Conservation (phyloP, 2,329 filamentous ascomycete species). For the Cladosporium sp. region DNA sequence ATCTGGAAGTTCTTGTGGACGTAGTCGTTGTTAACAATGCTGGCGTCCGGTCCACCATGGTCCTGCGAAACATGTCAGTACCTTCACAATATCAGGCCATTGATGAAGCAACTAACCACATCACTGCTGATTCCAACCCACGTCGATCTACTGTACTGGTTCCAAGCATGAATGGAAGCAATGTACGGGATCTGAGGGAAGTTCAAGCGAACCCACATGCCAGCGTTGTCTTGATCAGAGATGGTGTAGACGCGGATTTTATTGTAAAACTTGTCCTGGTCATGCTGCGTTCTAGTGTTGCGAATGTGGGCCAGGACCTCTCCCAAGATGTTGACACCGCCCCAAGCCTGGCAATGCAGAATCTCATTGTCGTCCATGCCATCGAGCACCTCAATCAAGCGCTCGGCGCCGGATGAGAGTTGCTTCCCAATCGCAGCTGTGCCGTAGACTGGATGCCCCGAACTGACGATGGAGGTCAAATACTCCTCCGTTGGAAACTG, state of each 20-base stretch:
- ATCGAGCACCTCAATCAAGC: constrained; percentile 21
- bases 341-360: constrained; percentile 47
- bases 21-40: constrained; percentile 48
- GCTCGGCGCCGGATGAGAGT: constrained; percentile 19
- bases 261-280: constrained; percentile 34
- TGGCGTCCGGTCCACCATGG: constrained; percentile 45
- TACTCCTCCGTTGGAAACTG: constrained; percentile 23
- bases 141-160: constrained; percentile 49
- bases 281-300: constrained; percentile 21
- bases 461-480: constrained; percentile 24
- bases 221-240: constrained; percentile 56
- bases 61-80: constrained; percentile 37
- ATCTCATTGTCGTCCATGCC: constrained; percentile 30
- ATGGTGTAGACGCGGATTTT: constrained; percentile 52
- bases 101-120: background rate
- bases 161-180: constrained; percentile 52
- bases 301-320: constrained; percentile 42
- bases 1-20: constrained; percentile 51
- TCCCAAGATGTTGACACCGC: constrained; percentile 49
- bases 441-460: constrained; percentile 36
- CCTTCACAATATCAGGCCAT: background rate
- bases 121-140: constrained; percentile 55
- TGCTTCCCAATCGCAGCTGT: constrained; percentile 32
- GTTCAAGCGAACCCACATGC: constrained; percentile 50
- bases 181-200: constrained; percentile 56